Percentiles rank a stretch among this genome's conserved stretches.
phyloP scores from a whole-genome alignment of 208 protist genomes.

The Trypanosoma caninum region DNA sequence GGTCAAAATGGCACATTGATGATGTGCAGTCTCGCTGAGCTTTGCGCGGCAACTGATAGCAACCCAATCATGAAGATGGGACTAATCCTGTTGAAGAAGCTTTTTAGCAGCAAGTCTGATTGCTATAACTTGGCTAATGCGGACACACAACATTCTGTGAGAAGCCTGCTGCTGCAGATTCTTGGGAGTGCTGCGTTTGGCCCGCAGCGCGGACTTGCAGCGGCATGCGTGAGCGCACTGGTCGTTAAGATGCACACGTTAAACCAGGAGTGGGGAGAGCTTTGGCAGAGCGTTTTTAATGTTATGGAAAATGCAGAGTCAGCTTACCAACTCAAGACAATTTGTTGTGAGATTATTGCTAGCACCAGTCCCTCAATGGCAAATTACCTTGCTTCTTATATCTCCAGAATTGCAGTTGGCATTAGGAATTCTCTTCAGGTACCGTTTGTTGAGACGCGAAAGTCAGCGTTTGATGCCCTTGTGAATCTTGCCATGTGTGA shows the following conservation, averaged over 20 bases:
- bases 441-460: conserved; percentile 34
- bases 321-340: conserved; percentile 42
- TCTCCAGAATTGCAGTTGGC: conserved; percentile 33
- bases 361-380: conserved; percentile 46
- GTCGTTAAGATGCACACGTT: conserved; percentile 54
- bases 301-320: conserved; percentile 51
- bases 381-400: conserved; percentile 47
- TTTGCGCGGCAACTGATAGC: conserved; percentile 47
- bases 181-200: conserved; percentile 53
- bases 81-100: conserved; percentile 70
- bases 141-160: conserved; percentile 44
- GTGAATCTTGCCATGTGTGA: conserved; percentile 46
- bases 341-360: conserved; percentile 78
- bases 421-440: conserved; percentile 55
- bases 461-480: conserved; percentile 57
- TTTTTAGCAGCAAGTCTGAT: conserved; percentile 52
- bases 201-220: conserved; percentile 50
- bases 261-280: conserved; percentile 65
- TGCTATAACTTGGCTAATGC: conserved; percentile 48
- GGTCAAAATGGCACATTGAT: conserved; percentile 39
- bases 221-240: conserved; percentile 70
- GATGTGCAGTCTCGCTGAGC: conserved; percentile 60
- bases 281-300: conserved; percentile 73
- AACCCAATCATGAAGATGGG: conserved; percentile 40
- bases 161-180: conserved; percentile 51